Evolutionary conservation across 768 basidiomycete genomes (phyloP).

Genomic region (Gloeopeniophorella convolvens): DNA sequence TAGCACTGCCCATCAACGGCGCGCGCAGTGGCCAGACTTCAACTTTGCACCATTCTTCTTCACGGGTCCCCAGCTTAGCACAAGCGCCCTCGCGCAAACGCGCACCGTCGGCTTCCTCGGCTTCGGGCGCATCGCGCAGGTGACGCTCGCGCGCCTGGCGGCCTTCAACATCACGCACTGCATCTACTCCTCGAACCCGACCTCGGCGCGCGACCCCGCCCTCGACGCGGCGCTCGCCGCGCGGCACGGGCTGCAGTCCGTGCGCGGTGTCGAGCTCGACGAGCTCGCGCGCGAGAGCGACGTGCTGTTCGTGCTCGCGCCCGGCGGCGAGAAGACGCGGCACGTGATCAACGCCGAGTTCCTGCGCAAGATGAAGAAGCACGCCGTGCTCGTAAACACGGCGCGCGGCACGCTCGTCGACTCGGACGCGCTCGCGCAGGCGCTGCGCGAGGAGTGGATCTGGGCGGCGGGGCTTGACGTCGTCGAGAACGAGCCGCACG

Average conservation of each 20-base stretch:
- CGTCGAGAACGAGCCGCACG: constrained; percentile 83
- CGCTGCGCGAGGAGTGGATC: constrained; percentile 70
- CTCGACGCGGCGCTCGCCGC: constrained; percentile 33
- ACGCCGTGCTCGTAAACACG: constrained; percentile 78
- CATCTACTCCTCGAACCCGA: constrained; percentile 58
- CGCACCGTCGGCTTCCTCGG: constrained; percentile 88
- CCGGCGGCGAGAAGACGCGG: constrained; percentile 62
- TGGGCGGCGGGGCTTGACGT: constrained; percentile 94
- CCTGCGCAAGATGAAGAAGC: constrained; percentile 78
- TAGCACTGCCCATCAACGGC: neutral
- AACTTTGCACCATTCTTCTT: constrained; percentile 80
- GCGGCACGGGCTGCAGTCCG: constrained; percentile 27
- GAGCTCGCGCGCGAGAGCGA: constrained; percentile 76
- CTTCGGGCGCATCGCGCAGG: constrained; percentile 91
- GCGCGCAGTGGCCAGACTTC: constrained; percentile 64
- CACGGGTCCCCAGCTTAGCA: constrained; percentile 76
- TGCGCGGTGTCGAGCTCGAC: constrained; percentile 55
- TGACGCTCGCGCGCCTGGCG: constrained; percentile 68
- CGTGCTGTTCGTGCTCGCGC: constrained; percentile 77
- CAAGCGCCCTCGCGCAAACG: constrained; percentile 39
- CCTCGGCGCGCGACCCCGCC: constrained; percentile 36
- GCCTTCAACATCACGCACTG: constrained; percentile 77
- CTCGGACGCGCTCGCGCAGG: constrained; percentile 79
- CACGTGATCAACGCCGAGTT: constrained; percentile 70
- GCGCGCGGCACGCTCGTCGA: constrained; percentile 85